Conservation (phyloP, 306 rosid genomes). For the Castanea crenata region DNA sequence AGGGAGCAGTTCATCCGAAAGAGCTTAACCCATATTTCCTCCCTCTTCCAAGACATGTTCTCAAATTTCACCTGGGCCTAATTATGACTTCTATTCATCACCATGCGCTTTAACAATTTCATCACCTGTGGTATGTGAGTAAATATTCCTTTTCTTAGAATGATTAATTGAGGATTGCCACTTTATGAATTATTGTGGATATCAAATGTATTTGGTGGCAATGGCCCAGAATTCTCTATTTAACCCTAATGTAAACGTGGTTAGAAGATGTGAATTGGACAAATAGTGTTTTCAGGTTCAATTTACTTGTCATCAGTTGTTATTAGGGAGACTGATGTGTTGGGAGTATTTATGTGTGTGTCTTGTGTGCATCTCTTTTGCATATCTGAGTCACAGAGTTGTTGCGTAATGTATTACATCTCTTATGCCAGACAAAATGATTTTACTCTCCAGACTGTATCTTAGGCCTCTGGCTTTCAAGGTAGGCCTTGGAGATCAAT, state of each 20-base stretch:
- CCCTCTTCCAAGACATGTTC: constrained; percentile 80
- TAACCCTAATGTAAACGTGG: background rate
- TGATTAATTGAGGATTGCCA: background rate
- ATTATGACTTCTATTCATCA: constrained; percentile 77
- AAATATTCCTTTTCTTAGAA: constrained; percentile 3
- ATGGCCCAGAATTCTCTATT: background rate
- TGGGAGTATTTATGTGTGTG: background rate
- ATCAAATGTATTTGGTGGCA: background rate
- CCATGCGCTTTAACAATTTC: constrained; percentile 80
- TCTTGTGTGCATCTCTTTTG: background rate
- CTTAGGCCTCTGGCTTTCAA: background rate
- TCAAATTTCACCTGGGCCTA: constrained; percentile 87
- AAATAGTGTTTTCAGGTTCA: background rate
- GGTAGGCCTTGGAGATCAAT: background rate
- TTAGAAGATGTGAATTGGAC: background rate
- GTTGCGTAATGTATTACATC: background rate
- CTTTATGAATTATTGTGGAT: background rate
- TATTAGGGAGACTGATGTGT: background rate
- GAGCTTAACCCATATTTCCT: constrained; percentile 58
- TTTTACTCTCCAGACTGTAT: background rate
- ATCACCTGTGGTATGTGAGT: constrained; percentile 81
- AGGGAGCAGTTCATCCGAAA: constrained; percentile 59
- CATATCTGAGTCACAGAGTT: background rate
- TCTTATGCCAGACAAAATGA: background rate
- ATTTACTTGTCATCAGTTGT: background rate